Percentiles rank a stretch among this genome's conserved stretches.
Conservation (phyloP, 106 monocot genomes). For the Vanilla planifolia region DNA sequence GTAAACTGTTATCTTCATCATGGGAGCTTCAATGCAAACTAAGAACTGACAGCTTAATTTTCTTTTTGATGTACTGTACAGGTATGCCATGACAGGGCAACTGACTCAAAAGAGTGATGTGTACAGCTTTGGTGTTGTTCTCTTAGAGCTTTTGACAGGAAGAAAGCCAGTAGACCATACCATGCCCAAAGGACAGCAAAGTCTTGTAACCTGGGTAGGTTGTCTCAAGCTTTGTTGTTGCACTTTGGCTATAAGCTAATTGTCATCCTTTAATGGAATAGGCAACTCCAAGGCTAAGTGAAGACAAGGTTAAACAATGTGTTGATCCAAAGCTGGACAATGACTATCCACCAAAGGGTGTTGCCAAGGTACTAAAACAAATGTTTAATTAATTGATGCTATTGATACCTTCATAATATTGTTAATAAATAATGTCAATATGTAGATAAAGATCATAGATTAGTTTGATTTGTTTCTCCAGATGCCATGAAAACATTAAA, state of each 20-base stretch:
- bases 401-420: no score
- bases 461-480: no score
- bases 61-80: slow-evolving; percentile 1
- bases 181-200: slow-evolving; percentile 70
- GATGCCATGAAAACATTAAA: no score
- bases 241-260: not conserved
- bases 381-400: no score
- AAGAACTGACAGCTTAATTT: not conserved
- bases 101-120: slow-evolving; percentile 63
- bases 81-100: slow-evolving; percentile 63
- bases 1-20: not conserved
- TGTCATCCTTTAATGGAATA: slow-evolving; percentile 2
- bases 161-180: slow-evolving; percentile 71
- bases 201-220: slow-evolving; percentile 61
- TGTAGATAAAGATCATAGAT: no score
- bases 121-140: slow-evolving; percentile 61
- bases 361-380: slow-evolving; percentile 86
- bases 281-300: slow-evolving; percentile 74
- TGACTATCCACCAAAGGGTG: slow-evolving; percentile 73
- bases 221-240: not conserved
- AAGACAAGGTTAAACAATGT: slow-evolving; percentile 72
- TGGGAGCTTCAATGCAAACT: not conserved
- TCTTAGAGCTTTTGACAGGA: slow-evolving; percentile 57
- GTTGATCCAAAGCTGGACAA: slow-evolving; percentile 67
- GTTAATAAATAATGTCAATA: no score